Conservation (phyloP, 2,329 filamentous ascomycete genomes). For the Bipolaris bicolor region DNA sequence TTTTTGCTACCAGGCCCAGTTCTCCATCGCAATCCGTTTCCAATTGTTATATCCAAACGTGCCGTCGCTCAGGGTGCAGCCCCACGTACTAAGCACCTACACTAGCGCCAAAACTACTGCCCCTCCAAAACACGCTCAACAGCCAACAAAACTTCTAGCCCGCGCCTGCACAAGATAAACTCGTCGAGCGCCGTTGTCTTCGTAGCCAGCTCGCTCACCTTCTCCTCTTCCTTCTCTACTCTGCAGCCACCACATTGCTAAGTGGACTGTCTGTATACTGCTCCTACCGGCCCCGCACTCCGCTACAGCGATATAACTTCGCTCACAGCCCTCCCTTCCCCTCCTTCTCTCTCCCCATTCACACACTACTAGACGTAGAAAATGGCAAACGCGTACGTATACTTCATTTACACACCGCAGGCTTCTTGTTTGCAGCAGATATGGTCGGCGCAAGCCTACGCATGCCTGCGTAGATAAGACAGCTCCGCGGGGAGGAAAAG, state of each 20-base stretch:
- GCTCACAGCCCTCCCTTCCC: conserved; percentile 16
- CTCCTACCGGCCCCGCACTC: conserved; percentile 26
- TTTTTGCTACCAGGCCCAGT: conserved; percentile 6
- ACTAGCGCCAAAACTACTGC: conserved; percentile 28
- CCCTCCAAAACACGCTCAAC: conserved; percentile 34
- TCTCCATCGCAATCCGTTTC: conserved; percentile 21
- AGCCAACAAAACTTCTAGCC: conserved; percentile 30
- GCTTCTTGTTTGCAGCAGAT: background rate
- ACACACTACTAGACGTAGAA: conserved; percentile 28
- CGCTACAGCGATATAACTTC: conserved; percentile 16
- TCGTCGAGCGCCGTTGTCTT: conserved; percentile 24
- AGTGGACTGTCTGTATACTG: conserved; percentile 20
- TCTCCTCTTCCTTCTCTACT: conserved; percentile 8
- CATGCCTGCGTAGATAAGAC: background rate
- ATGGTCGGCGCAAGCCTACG: background rate
- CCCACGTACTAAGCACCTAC: conserved; percentile 31
- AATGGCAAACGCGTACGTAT: conserved; percentile 71
- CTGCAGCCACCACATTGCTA: conserved; percentile 12
- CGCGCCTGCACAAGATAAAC: conserved; percentile 30
- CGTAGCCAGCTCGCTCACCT: background rate
- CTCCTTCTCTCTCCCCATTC: background rate
- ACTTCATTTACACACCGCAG: background rate
- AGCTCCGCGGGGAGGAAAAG: background rate
- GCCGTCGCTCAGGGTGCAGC: conserved; percentile 26
- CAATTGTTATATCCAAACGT: conserved; percentile 23